Percentiles rank a stretch among this genome's conserved stretches.
These are phyloP conservation scores for Rhizopogon vulgaris DNA, from an alignment of 768 basidiomycete species.

Conservation along the genomic window DNA sequence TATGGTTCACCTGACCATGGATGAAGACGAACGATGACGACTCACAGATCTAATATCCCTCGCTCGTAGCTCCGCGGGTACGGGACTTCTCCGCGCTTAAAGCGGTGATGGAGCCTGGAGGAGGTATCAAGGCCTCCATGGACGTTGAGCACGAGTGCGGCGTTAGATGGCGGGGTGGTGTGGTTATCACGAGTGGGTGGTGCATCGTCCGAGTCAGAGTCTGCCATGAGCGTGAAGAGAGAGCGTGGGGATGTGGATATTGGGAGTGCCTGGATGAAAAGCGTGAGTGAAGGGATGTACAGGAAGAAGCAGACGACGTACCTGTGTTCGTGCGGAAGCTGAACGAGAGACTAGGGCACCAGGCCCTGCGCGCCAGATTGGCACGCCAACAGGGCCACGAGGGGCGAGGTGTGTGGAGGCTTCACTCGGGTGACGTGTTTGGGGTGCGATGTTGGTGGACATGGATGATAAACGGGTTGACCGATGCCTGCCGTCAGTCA, in stretches of 20 bases:
- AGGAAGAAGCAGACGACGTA: neutral
- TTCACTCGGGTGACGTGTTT: too few relatives aligned
- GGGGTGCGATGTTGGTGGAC: too few relatives aligned
- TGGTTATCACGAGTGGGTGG: neutral
- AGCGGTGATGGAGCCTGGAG: slow-evolving; percentile 52
- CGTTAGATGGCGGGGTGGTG: neutral
- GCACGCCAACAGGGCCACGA: neutral
- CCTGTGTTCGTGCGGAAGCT: neutral
- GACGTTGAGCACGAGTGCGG: slow-evolving; percentile 22
- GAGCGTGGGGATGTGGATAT: neutral
- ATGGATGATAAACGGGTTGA: too few relatives aligned
- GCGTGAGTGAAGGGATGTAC: neutral
- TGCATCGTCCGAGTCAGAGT: neutral
- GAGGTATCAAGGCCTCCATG: slow-evolving; percentile 12
- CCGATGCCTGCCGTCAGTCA: neutral
- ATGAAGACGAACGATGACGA: slow-evolving; percentile 10
- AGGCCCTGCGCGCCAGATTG: neutral
- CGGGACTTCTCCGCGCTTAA: slow-evolving; percentile 44
- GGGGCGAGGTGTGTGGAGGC: neutral
- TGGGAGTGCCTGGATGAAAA: neutral
- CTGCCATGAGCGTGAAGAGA: neutral
- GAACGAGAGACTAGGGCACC: neutral
- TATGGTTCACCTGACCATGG: neutral
- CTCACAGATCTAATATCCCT: slow-evolving; percentile 62
- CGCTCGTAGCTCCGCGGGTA: slow-evolving; percentile 66